Conservation (phyloP, 148 eudicot species). For the Pharnaceum exiguum region DNA sequence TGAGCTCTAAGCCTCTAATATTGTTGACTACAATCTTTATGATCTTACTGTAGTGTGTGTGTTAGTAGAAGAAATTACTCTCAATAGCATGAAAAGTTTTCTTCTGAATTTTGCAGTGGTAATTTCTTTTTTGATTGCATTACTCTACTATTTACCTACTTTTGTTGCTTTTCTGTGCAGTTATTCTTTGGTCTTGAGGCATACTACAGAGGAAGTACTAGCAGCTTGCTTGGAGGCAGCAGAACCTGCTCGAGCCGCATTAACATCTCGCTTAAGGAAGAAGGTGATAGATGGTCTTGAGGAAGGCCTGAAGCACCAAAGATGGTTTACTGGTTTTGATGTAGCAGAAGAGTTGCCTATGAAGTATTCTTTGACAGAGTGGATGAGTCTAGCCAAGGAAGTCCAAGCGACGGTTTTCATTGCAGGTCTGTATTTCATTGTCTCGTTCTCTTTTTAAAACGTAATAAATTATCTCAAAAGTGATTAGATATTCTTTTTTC, state of each 20-base stretch:
- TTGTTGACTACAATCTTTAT: no score
- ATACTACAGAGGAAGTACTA: slow-evolving; percentile 86
- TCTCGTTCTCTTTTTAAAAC: no score
- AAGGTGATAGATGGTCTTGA: slow-evolving; percentile 68
- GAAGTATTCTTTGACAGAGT: slow-evolving; percentile 47
- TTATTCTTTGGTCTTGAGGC: slow-evolving; percentile 86
- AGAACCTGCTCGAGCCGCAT: slow-evolving; percentile 61
- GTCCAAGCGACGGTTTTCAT: slow-evolving; percentile 75
- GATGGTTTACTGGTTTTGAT: slow-evolving; percentile 82
- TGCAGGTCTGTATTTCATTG: no score
- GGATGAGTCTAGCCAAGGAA: slow-evolving; percentile 75
- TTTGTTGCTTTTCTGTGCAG: slow-evolving; percentile 28
- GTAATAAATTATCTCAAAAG: no score
- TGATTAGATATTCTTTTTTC: no score
- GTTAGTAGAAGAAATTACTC: no score
- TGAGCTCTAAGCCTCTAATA: no score
- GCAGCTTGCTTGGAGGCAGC: slow-evolving; percentile 74
- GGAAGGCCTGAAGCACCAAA: slow-evolving; percentile 50
- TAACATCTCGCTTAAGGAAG: slow-evolving; percentile 59
- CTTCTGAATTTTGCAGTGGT: no score
- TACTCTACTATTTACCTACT: background rate
- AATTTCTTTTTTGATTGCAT: background rate
- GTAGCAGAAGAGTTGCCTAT: slow-evolving; percentile 65
- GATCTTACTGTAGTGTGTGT: no score
- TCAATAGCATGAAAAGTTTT: background rate